Evolutionary conservation across 768 basidiomycete species (phyloP).

Genomic region (Trametes maxima): DNA sequence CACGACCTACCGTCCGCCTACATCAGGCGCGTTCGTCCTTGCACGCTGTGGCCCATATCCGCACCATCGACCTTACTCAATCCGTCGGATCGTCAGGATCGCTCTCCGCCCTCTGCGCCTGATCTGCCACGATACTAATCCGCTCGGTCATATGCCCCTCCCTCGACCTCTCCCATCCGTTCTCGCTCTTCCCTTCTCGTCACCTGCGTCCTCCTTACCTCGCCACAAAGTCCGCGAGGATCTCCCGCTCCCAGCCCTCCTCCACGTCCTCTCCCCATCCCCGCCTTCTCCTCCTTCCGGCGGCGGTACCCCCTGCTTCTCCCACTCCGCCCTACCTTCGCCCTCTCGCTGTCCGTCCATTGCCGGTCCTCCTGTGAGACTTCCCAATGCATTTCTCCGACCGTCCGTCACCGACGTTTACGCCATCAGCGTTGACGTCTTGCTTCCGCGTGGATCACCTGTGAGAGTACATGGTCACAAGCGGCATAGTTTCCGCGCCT

Average conservation of each 20-base stretch:
- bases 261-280: constrained; percentile 5
- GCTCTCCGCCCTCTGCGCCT: constrained; percentile 11
- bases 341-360: constrained; percentile 6
- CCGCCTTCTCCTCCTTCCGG: constrained; percentile 14
- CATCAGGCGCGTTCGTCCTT: neutral
- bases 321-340: constrained; percentile 3
- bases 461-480: constrained; percentile 2
- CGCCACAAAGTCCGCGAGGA: constrained; percentile 7
- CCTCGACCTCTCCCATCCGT: constrained; percentile 3
- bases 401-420: constrained; percentile 11
- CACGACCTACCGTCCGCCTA: no score
- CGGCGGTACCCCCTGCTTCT: constrained; percentile 5
- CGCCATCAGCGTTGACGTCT: constrained; percentile 15
- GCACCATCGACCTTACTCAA: constrained; percentile 13
- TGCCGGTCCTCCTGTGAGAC: constrained; percentile 8
- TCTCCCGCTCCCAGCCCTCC: constrained; percentile 8
- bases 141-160: constrained; percentile 18
- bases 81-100: constrained; percentile 20
- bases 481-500: neutral
- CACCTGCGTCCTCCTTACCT: neutral
- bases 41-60: constrained; percentile 15
- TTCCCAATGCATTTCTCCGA: constrained; percentile 15
- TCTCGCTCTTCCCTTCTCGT: neutral
- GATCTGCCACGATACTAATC: constrained; percentile 21
- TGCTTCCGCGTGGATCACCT: constrained; percentile 23